Conservation (phyloP, 257 asterid species). For the Gentiana macrophylla region DNA sequence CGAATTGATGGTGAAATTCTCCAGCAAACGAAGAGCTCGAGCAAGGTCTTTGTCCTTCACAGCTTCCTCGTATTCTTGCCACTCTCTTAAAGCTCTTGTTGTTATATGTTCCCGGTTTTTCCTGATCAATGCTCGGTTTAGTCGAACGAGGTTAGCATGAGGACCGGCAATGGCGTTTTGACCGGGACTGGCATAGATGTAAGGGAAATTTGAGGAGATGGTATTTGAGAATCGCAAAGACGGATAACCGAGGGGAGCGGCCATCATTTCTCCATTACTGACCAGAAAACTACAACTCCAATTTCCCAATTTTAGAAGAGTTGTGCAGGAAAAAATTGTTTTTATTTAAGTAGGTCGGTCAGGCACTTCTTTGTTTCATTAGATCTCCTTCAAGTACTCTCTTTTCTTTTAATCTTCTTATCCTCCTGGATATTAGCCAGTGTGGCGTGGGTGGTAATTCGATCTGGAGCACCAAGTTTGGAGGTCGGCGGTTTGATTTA, state of each 20-base stretch:
- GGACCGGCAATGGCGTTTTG: slow-evolving; percentile 9
- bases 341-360: no score
- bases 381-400: no score
- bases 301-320: no score
- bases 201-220: slow-evolving; percentile 5
- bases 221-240: slow-evolving; percentile 6
- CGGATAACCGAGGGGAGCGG: background rate
- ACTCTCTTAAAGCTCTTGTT: slow-evolving; percentile 50
- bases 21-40: slow-evolving; percentile 62
- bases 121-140: slow-evolving; percentile 1
- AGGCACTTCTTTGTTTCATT: no score
- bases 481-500: no score
- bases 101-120: slow-evolving; percentile 1
- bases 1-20: slow-evolving; percentile 14
- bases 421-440: no score
- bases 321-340: no score
- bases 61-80: slow-evolving; percentile 91
- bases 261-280: background rate
- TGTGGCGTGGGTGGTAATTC: no score
- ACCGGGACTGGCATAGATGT: background rate
- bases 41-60: slow-evolving; percentile 81
- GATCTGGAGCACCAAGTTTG: no score
- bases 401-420: no score
- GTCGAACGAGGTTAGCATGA: slow-evolving; percentile 4
- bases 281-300: background rate